A percentile compares a stretch with the other conserved stretches of the same genome.
Conservation (phyloP, 805 yeast species). For the Lachancea dasiensis region DNA sequence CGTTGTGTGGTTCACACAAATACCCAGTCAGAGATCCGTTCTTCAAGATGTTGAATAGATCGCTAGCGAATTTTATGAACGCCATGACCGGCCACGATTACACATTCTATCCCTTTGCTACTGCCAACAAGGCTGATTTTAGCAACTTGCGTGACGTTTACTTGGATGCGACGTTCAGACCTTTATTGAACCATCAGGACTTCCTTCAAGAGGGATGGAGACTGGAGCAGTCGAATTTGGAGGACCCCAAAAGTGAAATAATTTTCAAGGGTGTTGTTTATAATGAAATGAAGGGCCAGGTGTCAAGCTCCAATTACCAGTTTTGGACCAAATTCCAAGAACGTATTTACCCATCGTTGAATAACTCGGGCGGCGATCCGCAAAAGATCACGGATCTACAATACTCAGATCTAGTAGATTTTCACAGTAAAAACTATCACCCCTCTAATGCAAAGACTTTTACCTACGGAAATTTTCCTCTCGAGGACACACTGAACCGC, state of each 20-base stretch:
- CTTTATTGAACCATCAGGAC: slow-evolving; percentile 70
- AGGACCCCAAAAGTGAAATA: slow-evolving; percentile 55
- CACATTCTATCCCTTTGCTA: slow-evolving; percentile 93
- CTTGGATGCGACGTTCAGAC: slow-evolving; percentile 79
- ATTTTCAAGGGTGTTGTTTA: slow-evolving; percentile 92
- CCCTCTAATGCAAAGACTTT: slow-evolving; percentile 85
- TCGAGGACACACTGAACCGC: slow-evolving; percentile 52
- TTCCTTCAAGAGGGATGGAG: slow-evolving; percentile 98
- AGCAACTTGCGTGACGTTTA: slow-evolving; percentile 81
- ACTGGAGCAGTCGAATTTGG: slow-evolving; percentile 61
- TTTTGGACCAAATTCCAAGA: slow-evolving; percentile 82
- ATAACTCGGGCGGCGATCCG: slow-evolving; percentile 96
- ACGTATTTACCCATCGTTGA: slow-evolving; percentile 73
- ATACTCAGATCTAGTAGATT: slow-evolving; percentile 70
- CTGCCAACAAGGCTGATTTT: slow-evolving; percentile 80
- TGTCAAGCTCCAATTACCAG: slow-evolving; percentile 79
- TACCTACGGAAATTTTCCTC: slow-evolving; percentile 77
- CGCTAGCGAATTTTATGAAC: slow-evolving; percentile 95
- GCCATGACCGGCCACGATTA: slow-evolving; percentile 98
- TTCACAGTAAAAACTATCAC: slow-evolving; percentile 73
- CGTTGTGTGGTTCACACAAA: slow-evolving; percentile 86
- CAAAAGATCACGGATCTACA: slow-evolving; percentile 62
- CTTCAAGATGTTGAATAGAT: slow-evolving; percentile 92
- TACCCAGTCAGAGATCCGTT: slow-evolving; percentile 96
- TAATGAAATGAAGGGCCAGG: slow-evolving; percentile 98